Conservation (phyloP, 106 monocot genomes). For the Dactylorhiza incarnata region DNA sequence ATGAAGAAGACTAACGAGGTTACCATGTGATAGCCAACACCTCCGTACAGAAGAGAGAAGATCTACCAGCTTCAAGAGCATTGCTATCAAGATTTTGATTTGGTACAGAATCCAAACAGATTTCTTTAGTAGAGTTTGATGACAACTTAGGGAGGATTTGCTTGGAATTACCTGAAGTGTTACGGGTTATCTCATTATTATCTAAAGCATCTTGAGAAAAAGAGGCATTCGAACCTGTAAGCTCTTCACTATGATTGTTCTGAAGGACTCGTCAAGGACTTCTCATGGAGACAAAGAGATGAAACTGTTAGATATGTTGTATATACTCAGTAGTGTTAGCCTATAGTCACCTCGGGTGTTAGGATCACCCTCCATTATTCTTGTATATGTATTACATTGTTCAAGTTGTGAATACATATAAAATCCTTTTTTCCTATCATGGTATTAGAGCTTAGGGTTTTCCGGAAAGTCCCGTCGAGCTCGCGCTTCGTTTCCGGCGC, state of each 20-base stretch:
- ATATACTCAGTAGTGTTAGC: too few relatives aligned
- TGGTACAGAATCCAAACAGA: slow-evolving; percentile 15
- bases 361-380: too few relatives aligned
- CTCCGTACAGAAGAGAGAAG: slow-evolving; percentile 50
- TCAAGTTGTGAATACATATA: too few relatives aligned
- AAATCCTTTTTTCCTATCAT: too few relatives aligned
- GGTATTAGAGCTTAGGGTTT: too few relatives aligned
- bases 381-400: too few relatives aligned
- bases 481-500: too few relatives aligned
- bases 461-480: too few relatives aligned
- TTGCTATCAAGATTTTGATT: slow-evolving; percentile 27
- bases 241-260: slow-evolving; percentile 4
- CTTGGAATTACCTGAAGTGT: slow-evolving; percentile 18
- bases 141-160: too few relatives aligned
- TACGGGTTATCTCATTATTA: slow-evolving; percentile 16
- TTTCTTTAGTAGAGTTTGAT: slow-evolving; percentile 29
- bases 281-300: slow-evolving; percentile 51
- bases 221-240: slow-evolving; percentile 15
- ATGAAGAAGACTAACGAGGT: slow-evolving; percentile 80
- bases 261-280: slow-evolving; percentile 19
- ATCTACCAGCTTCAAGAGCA: slow-evolving; percentile 20
- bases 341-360: too few relatives aligned
- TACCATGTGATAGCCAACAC: slow-evolving; percentile 98
- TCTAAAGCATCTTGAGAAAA: slow-evolving; percentile 12
- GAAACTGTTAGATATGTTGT: too few relatives aligned